Percentiles rank a stretch among this genome's conserved stretches.
phyloP scores from a whole-genome alignment of 2,329 filamentous ascomycete genomes.

The Periglandula ipomoeae region DNA sequence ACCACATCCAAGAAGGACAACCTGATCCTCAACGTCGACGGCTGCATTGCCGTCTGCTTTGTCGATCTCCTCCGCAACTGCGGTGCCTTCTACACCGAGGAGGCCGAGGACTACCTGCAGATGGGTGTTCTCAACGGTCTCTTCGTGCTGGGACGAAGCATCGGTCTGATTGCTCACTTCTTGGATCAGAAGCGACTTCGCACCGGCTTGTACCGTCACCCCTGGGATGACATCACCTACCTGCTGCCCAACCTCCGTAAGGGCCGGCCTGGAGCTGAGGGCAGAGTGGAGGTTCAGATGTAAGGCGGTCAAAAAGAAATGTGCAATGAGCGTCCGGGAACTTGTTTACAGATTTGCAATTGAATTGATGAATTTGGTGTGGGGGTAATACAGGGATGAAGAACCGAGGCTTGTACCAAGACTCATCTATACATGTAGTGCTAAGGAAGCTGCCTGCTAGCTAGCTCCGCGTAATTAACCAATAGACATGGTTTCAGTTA shows the following conservation, averaged over 20 bases:
- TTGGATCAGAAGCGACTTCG: constrained; percentile 99
- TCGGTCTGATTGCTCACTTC: constrained; percentile 99
- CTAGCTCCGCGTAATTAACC: constrained; percentile 10
- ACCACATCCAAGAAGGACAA: constrained; percentile 99
- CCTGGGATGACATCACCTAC: constrained; percentile 98
- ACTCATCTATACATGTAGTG: constrained; percentile 24
- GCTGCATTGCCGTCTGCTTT: constrained; percentile 97
- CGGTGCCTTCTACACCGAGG: constrained; percentile 89
- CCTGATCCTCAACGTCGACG: constrained; percentile 98
- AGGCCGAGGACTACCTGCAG: constrained; percentile 96
- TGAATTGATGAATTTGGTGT: constrained; percentile 24
- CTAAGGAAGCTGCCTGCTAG: constrained; percentile 18
- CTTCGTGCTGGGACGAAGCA: constrained; percentile 93
- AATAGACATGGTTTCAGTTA: constrained; percentile 18
- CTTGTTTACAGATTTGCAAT: constrained; percentile 13
- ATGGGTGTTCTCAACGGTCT: constrained; percentile 99
- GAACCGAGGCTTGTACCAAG: neutral
- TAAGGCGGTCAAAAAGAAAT: constrained; percentile 26
- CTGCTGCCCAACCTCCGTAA: constrained; percentile 72
- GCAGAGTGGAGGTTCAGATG: constrained; percentile 82
- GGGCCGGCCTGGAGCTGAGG: constrained; percentile 65
- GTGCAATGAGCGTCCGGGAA: constrained; percentile 16
- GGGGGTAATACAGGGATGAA: constrained; percentile 7
- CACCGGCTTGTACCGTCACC: constrained; percentile 97
- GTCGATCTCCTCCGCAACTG: constrained; percentile 96